Base-by-base conservation (phyloP, 164 flowering plant genomes). In the Berberis thunbergii region DNA sequence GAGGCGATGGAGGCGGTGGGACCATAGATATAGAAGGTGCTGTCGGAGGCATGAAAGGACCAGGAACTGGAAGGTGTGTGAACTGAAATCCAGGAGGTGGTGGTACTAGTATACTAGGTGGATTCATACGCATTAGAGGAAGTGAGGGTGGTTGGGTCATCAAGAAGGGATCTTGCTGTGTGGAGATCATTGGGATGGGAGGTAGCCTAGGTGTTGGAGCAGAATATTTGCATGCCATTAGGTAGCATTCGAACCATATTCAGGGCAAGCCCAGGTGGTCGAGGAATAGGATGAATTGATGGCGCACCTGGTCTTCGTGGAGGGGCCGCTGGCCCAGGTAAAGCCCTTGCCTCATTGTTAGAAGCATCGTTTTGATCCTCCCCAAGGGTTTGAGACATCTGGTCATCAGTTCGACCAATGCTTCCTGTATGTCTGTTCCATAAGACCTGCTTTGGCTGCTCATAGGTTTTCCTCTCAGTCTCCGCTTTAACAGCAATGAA, bases 381-480 rank as follows among this genome's bases (percentile, higher is more conserved):
- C 2, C 81, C 86, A 38, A 72, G 59, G 70, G 70, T 81, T 59
- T 95, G 97, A 52, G 97, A 76, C 96, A 95, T 70, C 70, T 91
- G 97, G 67, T 80, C 91, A 68, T 97, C 99, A 41, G 99, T 95
- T 45, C 97, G 84, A 8, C 97, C 97, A 73, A 95, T 95, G 68
- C 99, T 95, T 62, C 97, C 96, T 42, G 94, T 83, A 66, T 95
- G 99, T 49, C 99, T 98, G 81, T 95, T 97, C 99, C 99, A 95
- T 66, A 95, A 91, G 62, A 95, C 98, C 78, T 91, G 99, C 72
- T 84, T 86, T 9, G 97, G 97, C 72, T 89, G 99, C 71, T 95
- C 98, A 55, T 95, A 96, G 69, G 86, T 88, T 81, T 88, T 90
- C 80, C 89, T 95, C 73, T 84, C 99, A 72, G 89, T 89, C 76